Evolutionary conservation across 2,329 filamentous ascomycete genomes (phyloP).

Genomic region (Talaromyces atroroseus): DNA sequence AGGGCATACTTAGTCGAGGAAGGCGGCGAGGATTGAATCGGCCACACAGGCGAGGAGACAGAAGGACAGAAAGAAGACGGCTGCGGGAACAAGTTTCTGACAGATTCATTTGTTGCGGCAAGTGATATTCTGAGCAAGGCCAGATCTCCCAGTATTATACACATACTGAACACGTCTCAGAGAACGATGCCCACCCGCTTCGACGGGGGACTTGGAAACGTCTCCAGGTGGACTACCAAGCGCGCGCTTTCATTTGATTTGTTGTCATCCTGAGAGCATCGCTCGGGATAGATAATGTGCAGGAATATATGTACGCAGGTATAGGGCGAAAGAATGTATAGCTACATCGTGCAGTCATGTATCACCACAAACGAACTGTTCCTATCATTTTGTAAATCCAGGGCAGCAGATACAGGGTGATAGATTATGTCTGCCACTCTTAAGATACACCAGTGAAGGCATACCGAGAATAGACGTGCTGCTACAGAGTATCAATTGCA

Average conservation of each 20-base stretch:
- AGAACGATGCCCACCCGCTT: not conserved
- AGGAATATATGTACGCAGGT: not conserved
- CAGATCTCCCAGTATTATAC: not conserved
- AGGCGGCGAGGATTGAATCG: constrained; percentile 41
- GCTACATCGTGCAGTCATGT: constrained; percentile 44
- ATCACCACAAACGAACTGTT: constrained; percentile 74
- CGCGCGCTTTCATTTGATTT: not conserved
- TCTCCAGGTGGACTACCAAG: not conserved
- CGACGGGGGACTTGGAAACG: not conserved
- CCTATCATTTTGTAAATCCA: constrained; percentile 67
- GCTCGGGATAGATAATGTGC: not conserved
- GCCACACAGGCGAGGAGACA: not conserved
- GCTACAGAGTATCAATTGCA: constrained; percentile 25
- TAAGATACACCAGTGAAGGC: constrained; percentile 37
- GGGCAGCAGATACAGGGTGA: constrained; percentile 85
- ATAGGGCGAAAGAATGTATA: not conserved
- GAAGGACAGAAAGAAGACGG: constrained; percentile 1
- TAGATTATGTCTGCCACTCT: constrained; percentile 59
- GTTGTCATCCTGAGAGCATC: not conserved
- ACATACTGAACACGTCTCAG: not conserved
- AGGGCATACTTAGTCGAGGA: constrained; percentile 65
- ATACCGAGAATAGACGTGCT: constrained; percentile 25
- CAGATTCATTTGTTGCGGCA: not conserved
- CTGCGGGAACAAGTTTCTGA: not conserved
- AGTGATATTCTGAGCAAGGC: not conserved